Base-by-base conservation (phyloP, 495 filamentous ascomycete species). In the Penicillium verhagenii region DNA sequence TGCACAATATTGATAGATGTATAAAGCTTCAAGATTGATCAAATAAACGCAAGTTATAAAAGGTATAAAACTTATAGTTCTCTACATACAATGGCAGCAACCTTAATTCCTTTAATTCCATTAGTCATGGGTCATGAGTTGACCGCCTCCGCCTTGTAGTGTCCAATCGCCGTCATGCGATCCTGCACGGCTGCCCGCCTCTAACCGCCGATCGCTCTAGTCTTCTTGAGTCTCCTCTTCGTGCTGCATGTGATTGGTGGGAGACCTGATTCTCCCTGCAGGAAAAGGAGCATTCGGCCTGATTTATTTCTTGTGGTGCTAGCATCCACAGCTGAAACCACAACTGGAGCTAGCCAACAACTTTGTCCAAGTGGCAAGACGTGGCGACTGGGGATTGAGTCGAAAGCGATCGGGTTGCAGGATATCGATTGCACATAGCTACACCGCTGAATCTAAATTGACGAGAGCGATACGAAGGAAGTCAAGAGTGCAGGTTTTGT, bases 281-380 rank as follows among this genome's bases (percentile, higher is more conserved):
- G 37, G 16, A 31, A 38, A 44, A 37, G 33, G 44, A 23, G 33
- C 6, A 13, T 35, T 35, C 4, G 33, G 14, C 33, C 33, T 35
- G 33, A 35, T 35, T 35, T 13, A 33, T n/a, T 35, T 35, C 3
- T 35, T 3, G 14, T 35, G 33, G 33, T 35, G 4, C 13, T n/a
- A 28, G 26, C 13, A n/a, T 35, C 33, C 33, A 20, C 5, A 48
- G 26, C 26, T 48, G 16, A 20, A 26, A 16, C 23, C 26, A 35
- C 3, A 35, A 16, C 33, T 35, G 33, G 16, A 35, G 33, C 33
- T 35, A 35, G 33, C 33, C 33, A 35, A 6, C 33, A 35, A n/a
- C n/a, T 3, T 46, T 11, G 35, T 47, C 18, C 3, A 10, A 50
- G 59, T 62, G 59, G 55, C 55, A 47, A 57, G 54, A 56, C 48